Evolutionary conservation across 2,329 filamentous ascomycete species (phyloP), one percentile per base, ranked within the genome.

Genomic region (Ophiosphaerella korrae): DNA sequence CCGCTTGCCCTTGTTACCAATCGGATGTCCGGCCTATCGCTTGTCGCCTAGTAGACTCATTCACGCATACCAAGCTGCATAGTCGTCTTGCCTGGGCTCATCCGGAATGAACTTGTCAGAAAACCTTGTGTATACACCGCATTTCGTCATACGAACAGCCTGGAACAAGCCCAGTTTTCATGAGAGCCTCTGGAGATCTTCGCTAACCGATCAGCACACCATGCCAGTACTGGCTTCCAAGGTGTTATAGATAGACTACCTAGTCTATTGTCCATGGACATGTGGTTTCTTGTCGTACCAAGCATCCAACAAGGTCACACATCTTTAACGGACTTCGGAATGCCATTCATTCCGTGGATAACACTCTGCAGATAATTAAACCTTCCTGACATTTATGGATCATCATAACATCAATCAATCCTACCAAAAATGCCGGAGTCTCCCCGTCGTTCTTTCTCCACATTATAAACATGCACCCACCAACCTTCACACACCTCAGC

Each of bases 1-100:
- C 26, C 56, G 60, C 52, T 54, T 48, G 48, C 49, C 52, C 44
- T 51, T 42, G 48, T 46, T 45, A 29, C 26, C 37, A 49, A 42
- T 47, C 38, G 46, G 45, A 47, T 16, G 9, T 11, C 14, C 34
- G 6, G n/a, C 34, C 31, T 12, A 32, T 29, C 18, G n/a, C 40
- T 24, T 31, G 9, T 47, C 26, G 44, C 44, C 44, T 37, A 24
- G 6, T 23, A 39, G 45, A 52, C 48, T 47, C 47, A 44, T 53
- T 33, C 21, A 53, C 46, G 44, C 47, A 48, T 49, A 45, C 46
- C 45, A 50, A 48, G 55, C 43, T 24, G 52, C 47, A 49, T 44
- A 26, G 32, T 45, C 45, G 45, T 13, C 21, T 34, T 36, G 14
- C 29, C 16, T 43, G 29, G 11, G 32, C 29, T 23, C 42, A 16